A percentile compares a stretch with the other conserved stretches of the same genome.
Evolutionary conservation across 2,329 filamentous ascomycete species (phyloP).

Genomic region (Nemania sp.): DNA sequence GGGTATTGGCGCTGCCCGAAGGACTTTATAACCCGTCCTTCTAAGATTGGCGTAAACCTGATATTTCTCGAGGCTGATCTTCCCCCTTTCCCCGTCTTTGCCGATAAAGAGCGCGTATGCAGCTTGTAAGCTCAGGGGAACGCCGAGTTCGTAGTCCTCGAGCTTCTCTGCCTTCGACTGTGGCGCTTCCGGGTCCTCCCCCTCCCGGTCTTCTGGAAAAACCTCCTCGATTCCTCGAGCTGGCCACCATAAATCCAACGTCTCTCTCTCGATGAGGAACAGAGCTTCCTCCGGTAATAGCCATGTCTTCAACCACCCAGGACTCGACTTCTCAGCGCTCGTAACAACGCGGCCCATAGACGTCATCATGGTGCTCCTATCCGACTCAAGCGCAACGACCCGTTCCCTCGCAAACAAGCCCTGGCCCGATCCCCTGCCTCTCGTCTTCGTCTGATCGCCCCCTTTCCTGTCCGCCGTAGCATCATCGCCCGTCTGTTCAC

Average conservation of each 20-base stretch:
- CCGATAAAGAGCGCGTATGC: conserved; percentile 89
- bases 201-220: conserved; percentile 41
- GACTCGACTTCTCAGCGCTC: conserved; percentile 64
- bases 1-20: conserved; percentile 68
- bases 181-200: conserved; percentile 49
- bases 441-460: conserved; percentile 36
- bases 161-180: conserved; percentile 39
- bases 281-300: conserved; percentile 91
- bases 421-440: conserved; percentile 49
- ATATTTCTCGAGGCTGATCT: conserved; percentile 79
- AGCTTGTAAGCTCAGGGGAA: conserved; percentile 92
- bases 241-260: conserved; percentile 88
- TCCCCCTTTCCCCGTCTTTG: conserved; percentile 70
- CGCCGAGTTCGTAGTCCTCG: conserved; percentile 68
- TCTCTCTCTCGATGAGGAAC: conserved; percentile 88
- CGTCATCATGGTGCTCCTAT: conserved; percentile 78
- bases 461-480: conserved; percentile 37
- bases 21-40: conserved; percentile 83
- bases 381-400: conserved; percentile 75
- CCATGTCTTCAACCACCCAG: conserved; percentile 77
- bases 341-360: conserved; percentile 78
- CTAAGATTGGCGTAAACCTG: conserved; percentile 89
- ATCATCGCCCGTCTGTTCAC: conserved; percentile 36
- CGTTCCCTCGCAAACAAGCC: conserved; percentile 57
- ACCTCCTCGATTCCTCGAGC: conserved; percentile 62